Conservation (phyloP, 805 yeast species). For the Metschnikowia proteae region DNA sequence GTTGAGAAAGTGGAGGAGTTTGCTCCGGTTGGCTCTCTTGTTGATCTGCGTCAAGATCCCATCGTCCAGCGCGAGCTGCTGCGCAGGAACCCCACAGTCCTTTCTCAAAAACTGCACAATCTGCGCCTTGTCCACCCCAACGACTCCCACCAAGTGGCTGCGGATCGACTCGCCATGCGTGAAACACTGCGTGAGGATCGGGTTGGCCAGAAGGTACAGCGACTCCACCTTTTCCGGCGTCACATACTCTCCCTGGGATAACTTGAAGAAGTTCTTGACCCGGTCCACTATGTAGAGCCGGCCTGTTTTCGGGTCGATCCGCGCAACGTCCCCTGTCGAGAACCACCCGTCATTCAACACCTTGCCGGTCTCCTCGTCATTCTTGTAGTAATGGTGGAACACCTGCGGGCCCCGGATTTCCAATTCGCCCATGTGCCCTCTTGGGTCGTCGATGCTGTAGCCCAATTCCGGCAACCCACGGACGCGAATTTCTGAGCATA, state of each 20-base stretch:
- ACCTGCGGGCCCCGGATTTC: constrained; percentile 63
- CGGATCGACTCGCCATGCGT: constrained; percentile 18
- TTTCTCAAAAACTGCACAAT: constrained; percentile 16
- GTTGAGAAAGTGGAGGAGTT: constrained; percentile 14
- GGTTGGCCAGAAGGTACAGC: constrained; percentile 37
- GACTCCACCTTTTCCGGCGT: constrained; percentile 77
- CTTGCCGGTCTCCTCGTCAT: constrained; percentile 49
- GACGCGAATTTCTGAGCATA: constrained; percentile 50
- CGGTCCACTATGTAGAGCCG: constrained; percentile 58
- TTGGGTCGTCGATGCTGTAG: constrained; percentile 23
- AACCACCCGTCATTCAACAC: constrained; percentile 53
- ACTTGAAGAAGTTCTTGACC: constrained; percentile 74
- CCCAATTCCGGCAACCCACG: constrained; percentile 64
- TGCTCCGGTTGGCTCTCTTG: constrained; percentile 13
- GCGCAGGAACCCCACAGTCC: constrained; percentile 11
- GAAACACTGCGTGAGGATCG: constrained; percentile 16
- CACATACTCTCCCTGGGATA: constrained; percentile 53
- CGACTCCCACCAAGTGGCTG: constrained; percentile 15
- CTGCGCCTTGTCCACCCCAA: constrained; percentile 22
- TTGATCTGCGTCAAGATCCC: constrained; percentile 17
- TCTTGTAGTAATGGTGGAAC: constrained; percentile 53
- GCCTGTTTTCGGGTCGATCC: constrained; percentile 35
- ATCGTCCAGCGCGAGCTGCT: constrained; percentile 15
- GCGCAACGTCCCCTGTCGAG: constrained; percentile 50
- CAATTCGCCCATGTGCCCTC: constrained; percentile 54